phyloP scores from a whole-genome alignment of 768 basidiomycete genomes.

The Omphalotus guepiniiformis region DNA sequence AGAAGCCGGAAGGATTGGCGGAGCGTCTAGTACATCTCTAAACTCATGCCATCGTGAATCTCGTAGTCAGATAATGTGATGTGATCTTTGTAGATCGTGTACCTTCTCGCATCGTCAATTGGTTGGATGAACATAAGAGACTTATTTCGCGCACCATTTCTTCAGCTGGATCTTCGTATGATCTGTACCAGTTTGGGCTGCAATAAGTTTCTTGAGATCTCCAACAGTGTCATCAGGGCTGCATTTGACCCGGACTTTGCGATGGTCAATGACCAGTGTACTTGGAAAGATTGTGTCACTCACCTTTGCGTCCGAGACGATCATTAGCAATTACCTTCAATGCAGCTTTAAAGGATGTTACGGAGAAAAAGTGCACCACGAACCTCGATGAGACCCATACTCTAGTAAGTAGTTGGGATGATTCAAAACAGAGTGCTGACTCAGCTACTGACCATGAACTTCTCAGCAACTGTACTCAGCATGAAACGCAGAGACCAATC shows the following conservation, averaged over 20 bases:
- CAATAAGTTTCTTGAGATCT: slow-evolving; percentile 95
- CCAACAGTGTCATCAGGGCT: slow-evolving; percentile 94
- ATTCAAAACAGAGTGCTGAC: neutral
- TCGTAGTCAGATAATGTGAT: slow-evolving; percentile 91
- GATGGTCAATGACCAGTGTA: slow-evolving; percentile 3
- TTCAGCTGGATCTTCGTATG: slow-evolving; percentile 84
- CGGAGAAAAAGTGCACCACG: slow-evolving; percentile 8
- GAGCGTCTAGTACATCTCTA: slow-evolving; percentile 75
- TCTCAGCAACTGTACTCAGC: no score
- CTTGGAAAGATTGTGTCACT: slow-evolving; percentile 8
- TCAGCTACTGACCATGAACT: no score
- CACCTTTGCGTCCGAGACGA: slow-evolving; percentile 91
- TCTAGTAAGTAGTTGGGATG: neutral
- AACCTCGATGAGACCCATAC: slow-evolving; percentile 57
- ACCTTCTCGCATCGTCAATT: slow-evolving; percentile 46
- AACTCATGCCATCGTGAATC: slow-evolving; percentile 88
- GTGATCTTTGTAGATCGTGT: slow-evolving; percentile 94
- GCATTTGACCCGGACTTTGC: slow-evolving; percentile 89
- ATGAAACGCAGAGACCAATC: no score
- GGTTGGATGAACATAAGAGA: neutral
- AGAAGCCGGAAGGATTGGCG: neutral
- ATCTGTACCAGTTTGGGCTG: slow-evolving; percentile 92
- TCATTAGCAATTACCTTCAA: slow-evolving; percentile 90
- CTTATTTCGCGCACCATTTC: slow-evolving; percentile 80
- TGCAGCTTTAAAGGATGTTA: neutral